Evolutionary conservation across 352 stramenopile genomes (phyloP).

Genomic region (Phytophthora nicotianae): DNA sequence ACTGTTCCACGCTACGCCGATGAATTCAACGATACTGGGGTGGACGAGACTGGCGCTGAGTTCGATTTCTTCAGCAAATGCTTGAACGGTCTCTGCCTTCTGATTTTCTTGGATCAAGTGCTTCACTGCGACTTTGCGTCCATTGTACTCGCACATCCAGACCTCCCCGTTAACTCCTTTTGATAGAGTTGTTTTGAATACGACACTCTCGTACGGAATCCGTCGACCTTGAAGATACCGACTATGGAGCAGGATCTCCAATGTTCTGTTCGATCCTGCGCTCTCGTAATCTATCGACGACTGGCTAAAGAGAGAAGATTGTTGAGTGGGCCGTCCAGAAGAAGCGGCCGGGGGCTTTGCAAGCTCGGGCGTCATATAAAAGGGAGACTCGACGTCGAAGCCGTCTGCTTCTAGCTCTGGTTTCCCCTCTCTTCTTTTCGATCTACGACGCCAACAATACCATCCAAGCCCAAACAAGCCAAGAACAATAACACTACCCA

Average conservation of each 20-base stretch:
- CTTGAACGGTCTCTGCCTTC: conserved; percentile 29
- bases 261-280: conserved; percentile 28
- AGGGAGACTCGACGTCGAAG: no score
- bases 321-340: no score
- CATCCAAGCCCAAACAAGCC: conserved; percentile 10
- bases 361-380: no score
- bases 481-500: conserved; percentile 15
- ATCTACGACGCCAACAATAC: conserved; percentile 17
- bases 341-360: no score
- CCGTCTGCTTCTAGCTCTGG: no score
- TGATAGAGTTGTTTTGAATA: conserved; percentile 25
- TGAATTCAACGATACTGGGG: conserved; percentile 50
- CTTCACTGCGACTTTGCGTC: conserved; percentile 46
- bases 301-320: no score
- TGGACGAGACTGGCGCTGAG: conserved; percentile 51
- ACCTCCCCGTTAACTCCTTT: conserved; percentile 48
- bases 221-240: conserved; percentile 23
- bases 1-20: conserved; percentile 63
- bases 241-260: conserved; percentile 27
- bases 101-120: conserved; percentile 38
- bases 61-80: conserved; percentile 46
- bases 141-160: conserved; percentile 32
- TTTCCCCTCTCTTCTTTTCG: conserved; percentile 3
- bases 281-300: conserved; percentile 19
- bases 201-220: conserved; percentile 27